Evolutionary conservation across 1,284 basidiomycete species (phyloP).

Genomic region (Cutaneotrichosporon curvatum): DNA sequence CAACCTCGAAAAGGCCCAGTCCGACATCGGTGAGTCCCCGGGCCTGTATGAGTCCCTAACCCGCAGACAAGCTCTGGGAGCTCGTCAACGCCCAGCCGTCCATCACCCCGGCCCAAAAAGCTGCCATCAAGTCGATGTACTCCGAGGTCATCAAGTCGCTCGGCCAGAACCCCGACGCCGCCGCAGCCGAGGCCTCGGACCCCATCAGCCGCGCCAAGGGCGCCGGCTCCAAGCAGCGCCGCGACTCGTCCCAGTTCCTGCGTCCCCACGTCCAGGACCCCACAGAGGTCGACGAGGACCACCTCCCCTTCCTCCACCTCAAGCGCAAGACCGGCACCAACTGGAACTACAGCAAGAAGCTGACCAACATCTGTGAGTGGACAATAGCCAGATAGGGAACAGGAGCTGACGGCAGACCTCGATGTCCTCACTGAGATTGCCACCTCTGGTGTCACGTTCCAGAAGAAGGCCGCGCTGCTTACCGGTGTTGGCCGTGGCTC

Average conservation of each 20-base stretch:
- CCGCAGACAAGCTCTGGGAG: constrained; percentile 80
- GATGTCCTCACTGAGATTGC: constrained; percentile 97
- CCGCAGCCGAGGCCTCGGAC: constrained; percentile 13
- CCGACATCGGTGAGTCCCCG: constrained; percentile 67
- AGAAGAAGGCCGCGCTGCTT: constrained; percentile 95
- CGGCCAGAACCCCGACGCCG: constrained; percentile 64
- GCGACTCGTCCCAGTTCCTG: constrained; percentile 89
- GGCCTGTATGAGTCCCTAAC: constrained; percentile 6
- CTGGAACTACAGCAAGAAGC: constrained; percentile 95
- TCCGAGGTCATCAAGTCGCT: constrained; percentile 75
- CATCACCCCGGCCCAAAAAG: constrained; percentile 94
- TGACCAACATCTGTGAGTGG: constrained; percentile 67
- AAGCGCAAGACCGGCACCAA: constrained; percentile 93
- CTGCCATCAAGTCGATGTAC: constrained; percentile 92
- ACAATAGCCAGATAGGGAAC: too few species aligned
- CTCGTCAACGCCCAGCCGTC: constrained; percentile 94
- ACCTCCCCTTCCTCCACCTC: constrained; percentile 87
- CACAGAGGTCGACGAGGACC: constrained; percentile 75
- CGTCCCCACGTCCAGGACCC: constrained; percentile 68
- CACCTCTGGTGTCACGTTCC: constrained; percentile 93
- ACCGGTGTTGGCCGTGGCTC: constrained; percentile 97
- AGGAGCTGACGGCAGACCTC: constrained; percentile 55
- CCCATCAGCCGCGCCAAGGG: constrained; percentile 28
- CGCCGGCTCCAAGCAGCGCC: constrained; percentile 50
- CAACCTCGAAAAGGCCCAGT: constrained; percentile 94